Evolutionary conservation across 148 eudicot genomes (phyloP), one percentile per base, ranked within the genome.

Genomic region (Camellia granthamiana): DNA sequence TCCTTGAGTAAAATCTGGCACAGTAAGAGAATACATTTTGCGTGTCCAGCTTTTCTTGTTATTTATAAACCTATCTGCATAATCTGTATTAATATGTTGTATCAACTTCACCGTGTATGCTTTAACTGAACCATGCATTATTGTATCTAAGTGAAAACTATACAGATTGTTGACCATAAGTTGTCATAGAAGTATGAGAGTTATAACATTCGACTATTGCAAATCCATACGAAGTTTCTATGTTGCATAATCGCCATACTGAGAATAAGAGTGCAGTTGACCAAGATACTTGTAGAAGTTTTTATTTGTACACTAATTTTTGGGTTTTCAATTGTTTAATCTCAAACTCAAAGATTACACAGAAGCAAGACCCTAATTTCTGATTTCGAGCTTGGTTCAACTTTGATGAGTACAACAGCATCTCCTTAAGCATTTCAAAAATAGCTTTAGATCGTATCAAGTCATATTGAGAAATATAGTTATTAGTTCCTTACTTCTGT

Each of bases 211-310:
- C 14, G 2, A 46, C 58, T 62, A 76, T 58, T n/a, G 15, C n/a
- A 47, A 16, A 10, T 44, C 68, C 38, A 18, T 23, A 42, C 52
- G 8, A 14, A 46, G 14, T 55, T 55, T 41, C 4, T 16, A 74
- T 52, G 55, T 78, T 78, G 16, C 7, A 14, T 66, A 46, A 19
- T 43, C 41, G 42, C 14, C 69, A 58, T 38, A 51, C 16, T 41
- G 5, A 21, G 69, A 69, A 21, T 38, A 43, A 19, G 44, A n/a
- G 38, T 76, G 65, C 59, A 77, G 72, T 63, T 77, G 71, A 77
- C 23, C 23, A 62, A 66, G 42, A 61, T 63, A 49, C 49, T 13
- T 77, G 71, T 47, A 64, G 30, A 52, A 64, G 42, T 52, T 46
- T 74, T 56, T 10, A 55, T 11, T 54, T 30, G 1, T 55, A 19